Evolutionary conservation across 108 stramenopile species (phyloP).

Genomic region (Fragilariopsis cylindrus): DNA sequence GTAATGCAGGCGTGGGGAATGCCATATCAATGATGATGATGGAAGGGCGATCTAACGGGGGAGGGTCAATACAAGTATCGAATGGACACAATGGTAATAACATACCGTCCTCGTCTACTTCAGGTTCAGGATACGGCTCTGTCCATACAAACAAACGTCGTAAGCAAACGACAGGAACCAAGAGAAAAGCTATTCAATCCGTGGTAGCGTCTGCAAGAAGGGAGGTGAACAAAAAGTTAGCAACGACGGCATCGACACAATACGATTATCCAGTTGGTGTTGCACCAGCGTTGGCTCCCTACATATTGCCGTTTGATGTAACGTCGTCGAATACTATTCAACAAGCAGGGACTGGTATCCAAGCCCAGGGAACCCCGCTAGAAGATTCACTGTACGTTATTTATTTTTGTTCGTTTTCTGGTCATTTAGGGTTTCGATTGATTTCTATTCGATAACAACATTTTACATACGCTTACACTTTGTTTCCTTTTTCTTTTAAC

Average conservation of each 20-base stretch:
- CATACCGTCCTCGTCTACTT: constrained; percentile 12
- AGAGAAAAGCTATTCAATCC: constrained; percentile 77
- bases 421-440: neutral
- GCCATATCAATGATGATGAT: constrained; percentile 22
- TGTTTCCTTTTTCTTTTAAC: constrained; percentile 17
- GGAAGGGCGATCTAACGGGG: constrained; percentile 17
- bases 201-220: constrained; percentile 67
- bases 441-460: no score
- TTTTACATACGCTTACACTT: neutral
- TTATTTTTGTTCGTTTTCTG: neutral
- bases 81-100: neutral
- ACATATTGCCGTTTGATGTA: constrained; percentile 46
- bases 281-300: constrained; percentile 71
- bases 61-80: neutral
- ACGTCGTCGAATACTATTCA: neutral
- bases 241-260: constrained; percentile 33
- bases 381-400: constrained; percentile 86
- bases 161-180: constrained; percentile 67
- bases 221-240: constrained; percentile 63
- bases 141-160: constrained; percentile 44
- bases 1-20: constrained; percentile 22
- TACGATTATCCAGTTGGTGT: constrained; percentile 40
- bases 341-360: neutral
- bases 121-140: constrained; percentile 2
- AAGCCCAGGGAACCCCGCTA: constrained; percentile 47